These are phyloP conservation scores for Calonectria hawksworthii DNA, from an alignment of 2,329 filamentous ascomycete genomes.

Conservation along the genomic window DNA sequence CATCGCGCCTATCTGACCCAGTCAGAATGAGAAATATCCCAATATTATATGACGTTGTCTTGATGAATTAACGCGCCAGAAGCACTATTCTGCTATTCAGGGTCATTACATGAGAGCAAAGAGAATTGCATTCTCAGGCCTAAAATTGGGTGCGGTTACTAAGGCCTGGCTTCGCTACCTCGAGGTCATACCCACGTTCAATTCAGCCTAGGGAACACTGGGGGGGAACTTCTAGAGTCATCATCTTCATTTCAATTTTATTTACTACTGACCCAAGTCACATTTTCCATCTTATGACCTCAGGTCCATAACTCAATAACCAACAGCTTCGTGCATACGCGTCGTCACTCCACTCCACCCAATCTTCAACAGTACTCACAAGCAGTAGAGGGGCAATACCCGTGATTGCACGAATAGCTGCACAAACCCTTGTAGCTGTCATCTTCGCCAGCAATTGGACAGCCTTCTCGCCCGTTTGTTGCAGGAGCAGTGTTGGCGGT, in stretches of 20 bases:
- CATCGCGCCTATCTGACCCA: too few relatives aligned
- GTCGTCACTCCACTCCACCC: not conserved
- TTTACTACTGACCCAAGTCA: not conserved
- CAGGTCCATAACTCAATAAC: not conserved
- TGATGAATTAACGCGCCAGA: too few relatives aligned
- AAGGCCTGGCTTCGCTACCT: too few relatives aligned
- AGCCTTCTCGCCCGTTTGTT: slow-evolving; percentile 47
- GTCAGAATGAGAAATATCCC: too few relatives aligned
- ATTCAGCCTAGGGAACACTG: too few relatives aligned
- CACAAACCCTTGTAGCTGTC: slow-evolving; percentile 60
- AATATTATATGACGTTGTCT: too few relatives aligned
- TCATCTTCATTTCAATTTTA: not conserved
- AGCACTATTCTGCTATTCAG: too few relatives aligned
- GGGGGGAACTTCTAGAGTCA: not conserved
- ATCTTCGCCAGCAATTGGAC: slow-evolving; percentile 49
- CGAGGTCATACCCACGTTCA: too few relatives aligned
- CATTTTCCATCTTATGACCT: not conserved
- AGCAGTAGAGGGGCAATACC: slow-evolving; percentile 58
- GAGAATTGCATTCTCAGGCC: too few relatives aligned
- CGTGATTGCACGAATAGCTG: slow-evolving; percentile 61
- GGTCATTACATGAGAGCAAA: too few relatives aligned
- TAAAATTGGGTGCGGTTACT: too few relatives aligned
- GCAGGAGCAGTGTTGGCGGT: slow-evolving; percentile 43
- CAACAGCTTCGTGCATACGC: not conserved
- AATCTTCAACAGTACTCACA: slow-evolving; percentile 38